These are phyloP conservation scores for Magnolia kwangsiensis DNA, from an alignment of 164 flowering plant genomes.

Conservation along the genomic window DNA sequence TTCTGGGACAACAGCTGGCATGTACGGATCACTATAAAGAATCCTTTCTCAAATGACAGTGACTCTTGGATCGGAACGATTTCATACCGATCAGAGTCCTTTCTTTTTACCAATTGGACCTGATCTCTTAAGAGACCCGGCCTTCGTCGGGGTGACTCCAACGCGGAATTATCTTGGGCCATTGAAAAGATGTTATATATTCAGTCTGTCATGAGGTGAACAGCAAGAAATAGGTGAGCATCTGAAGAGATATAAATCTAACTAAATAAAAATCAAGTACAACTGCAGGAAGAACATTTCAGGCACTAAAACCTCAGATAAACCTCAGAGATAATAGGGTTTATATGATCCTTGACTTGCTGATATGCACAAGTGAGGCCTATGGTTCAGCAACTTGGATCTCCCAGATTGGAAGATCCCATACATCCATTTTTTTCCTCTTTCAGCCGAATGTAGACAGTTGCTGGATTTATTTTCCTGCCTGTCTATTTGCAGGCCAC, in stretches of 20 bases:
- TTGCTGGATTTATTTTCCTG: no score
- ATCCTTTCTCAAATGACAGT: conserved; percentile 91
- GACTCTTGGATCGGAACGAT: conserved; percentile 61
- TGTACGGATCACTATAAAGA: conserved; percentile 83
- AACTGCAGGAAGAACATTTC: no score
- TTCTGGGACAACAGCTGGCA: conserved; percentile 84
- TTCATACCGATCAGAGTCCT: conserved; percentile 69
- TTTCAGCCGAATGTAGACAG: no score
- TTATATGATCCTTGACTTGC: no score
- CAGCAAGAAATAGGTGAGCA: neutral
- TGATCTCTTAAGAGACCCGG: conserved; percentile 80
- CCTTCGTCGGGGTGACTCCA: conserved; percentile 41
- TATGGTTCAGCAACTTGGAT: no score
- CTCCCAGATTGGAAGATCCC: no score
- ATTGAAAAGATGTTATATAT: conserved; percentile 22
- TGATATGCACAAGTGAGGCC: no score
- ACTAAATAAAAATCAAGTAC: no score
- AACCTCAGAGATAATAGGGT: no score
- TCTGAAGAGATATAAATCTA: neutral
- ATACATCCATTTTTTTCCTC: no score
- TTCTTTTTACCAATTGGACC: conserved; percentile 66
- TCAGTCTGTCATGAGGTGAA: neutral
- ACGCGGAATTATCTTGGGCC: conserved; percentile 45
- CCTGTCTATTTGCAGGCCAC: no score
- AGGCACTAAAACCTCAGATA: no score